Base-by-base conservation (phyloP, 768 basidiomycete genomes). In the Lactifluus volemus region DNA sequence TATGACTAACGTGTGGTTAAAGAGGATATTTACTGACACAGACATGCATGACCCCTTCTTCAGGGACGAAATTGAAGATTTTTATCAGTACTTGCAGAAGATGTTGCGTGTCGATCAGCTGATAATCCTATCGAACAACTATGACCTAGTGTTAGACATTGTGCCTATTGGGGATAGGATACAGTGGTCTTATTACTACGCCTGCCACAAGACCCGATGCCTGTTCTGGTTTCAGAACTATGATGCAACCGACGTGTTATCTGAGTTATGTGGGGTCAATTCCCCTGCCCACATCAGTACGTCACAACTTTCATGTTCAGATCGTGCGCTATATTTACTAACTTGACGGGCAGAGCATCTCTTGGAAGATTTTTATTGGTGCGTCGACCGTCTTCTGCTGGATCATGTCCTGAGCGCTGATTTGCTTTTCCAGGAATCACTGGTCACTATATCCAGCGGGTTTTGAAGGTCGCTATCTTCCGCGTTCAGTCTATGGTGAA, bases 21-120 rank as follows among this genome's bases (percentile, higher is more conserved):
- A 83, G 81, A 76, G 74, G 51, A 74, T 81, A 0, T 80, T 79
- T 39, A 84, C 84, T 0, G 84, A 86, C 61, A 77, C 77, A 34
- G 68, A 85, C 61, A 70, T 85, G 17, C 77, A 74, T 39, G 73
- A 84, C n/a, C 9, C 47, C 0, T 68, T 65, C 0, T 69, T 76
- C 5, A 63, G 68, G 7, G 39, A 48, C 0, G 75, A 77, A 32
- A 70, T 83, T 4, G 71, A 73, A 5, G 67, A 68, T 11, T 79
- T 75, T 51, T 72, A 67, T 38, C 9, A 2, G 0, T 65, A 52
- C 55, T 44, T 79, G 21, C 34, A 65, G 2, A 21, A 10, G 0
- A 67, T 70, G 50, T 57, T 66, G 4, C 36, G 64, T 0, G 66
- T 47, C 0, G 58, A 69, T 8, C 21, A 36, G 9, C 2, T 67